Evolutionary conservation across 1,139 yeast species (phyloP).

Genomic region (Sugiyamaella pinicola): DNA sequence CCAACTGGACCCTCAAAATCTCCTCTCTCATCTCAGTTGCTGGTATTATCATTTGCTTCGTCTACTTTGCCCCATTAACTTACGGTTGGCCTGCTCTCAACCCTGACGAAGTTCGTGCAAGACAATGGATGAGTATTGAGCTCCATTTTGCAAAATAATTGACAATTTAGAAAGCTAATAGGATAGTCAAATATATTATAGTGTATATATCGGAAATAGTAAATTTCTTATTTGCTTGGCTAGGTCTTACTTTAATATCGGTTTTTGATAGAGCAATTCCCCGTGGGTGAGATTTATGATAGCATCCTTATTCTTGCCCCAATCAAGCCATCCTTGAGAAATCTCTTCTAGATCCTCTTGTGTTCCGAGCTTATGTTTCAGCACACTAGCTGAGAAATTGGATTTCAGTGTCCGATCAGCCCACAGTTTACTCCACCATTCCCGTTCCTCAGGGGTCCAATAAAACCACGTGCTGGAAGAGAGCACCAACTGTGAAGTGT

Average conservation of each 20-base stretch:
- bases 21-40: constrained; percentile 42
- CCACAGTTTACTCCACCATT: constrained; percentile 36
- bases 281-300: constrained; percentile 29
- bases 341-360: constrained; percentile 28
- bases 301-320: constrained; percentile 31
- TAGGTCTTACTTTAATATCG: constrained; percentile 18
- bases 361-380: constrained; percentile 25
- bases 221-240: neutral
- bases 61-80: constrained; percentile 78
- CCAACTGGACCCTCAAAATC: constrained; percentile 31
- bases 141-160: constrained; percentile 77
- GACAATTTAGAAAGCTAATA: constrained; percentile 9
- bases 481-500: constrained; percentile 19
- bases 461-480: constrained; percentile 33
- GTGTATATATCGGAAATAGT: neutral
- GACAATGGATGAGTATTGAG: constrained; percentile 83
- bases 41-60: constrained; percentile 55
- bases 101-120: constrained; percentile 62
- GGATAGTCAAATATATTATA: neutral
- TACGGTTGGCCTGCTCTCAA: constrained; percentile 75
- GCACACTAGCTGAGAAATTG: constrained; percentile 28
- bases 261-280: constrained; percentile 28
- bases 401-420: constrained; percentile 33
- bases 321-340: constrained; percentile 30
- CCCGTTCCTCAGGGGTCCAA: constrained; percentile 27